phyloP scores from a whole-genome alignment of 129 eudicot species.

The Scalesia atractyloides region DNA sequence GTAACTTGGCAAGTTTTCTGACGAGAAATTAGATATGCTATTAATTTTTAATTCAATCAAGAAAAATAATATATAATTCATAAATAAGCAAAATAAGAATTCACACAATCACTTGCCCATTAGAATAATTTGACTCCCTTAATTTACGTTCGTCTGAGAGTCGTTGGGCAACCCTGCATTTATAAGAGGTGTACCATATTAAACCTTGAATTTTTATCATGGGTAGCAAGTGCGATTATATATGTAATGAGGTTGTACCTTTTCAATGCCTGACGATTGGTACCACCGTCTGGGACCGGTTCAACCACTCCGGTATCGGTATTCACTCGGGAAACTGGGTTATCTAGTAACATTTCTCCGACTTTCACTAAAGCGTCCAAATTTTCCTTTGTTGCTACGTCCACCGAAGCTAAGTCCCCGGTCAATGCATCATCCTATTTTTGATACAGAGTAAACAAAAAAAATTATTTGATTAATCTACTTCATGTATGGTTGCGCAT shows the following conservation, averaged over 20 bases:
- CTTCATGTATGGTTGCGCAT: too few species aligned
- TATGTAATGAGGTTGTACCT: constrained; percentile 12
- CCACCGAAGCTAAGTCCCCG: constrained; percentile 46
- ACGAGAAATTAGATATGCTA: too few species aligned
- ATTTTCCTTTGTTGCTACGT: constrained; percentile 41
- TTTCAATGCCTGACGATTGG: constrained; percentile 47
- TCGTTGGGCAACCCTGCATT: constrained; percentile 46
- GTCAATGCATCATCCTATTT: constrained; percentile 45
- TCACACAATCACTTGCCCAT: constrained; percentile 8
- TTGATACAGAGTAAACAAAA: background rate
- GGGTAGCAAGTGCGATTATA: too few species aligned
- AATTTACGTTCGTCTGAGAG: constrained; percentile 52
- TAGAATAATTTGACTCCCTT: constrained; percentile 20
- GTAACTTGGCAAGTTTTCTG: too few species aligned
- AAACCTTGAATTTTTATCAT: background rate
- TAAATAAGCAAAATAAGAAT: background rate
- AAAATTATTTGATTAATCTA: too few species aligned
- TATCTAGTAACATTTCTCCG: constrained; percentile 40
- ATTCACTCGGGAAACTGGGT: constrained; percentile 47
- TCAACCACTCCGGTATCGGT: constrained; percentile 46
- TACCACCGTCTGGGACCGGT: constrained; percentile 43
- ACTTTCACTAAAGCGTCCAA: constrained; percentile 37
- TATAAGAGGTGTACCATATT: background rate
- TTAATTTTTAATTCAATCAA: too few species aligned
- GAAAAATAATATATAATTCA: background rate